Conservation (phyloP, 2,329 filamentous ascomycete species). For the Parastagonospora avenae region DNA sequence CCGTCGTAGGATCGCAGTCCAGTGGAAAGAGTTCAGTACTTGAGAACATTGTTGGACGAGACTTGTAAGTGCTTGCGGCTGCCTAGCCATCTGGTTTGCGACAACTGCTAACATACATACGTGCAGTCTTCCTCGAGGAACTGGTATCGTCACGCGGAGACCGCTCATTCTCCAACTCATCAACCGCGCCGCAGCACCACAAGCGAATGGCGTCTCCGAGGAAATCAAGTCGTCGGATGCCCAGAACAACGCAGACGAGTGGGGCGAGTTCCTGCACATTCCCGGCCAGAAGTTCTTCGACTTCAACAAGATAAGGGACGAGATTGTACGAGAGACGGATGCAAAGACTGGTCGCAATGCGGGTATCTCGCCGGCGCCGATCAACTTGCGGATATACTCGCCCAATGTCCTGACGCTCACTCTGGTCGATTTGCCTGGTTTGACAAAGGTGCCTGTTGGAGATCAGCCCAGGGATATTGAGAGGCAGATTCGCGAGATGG, state of each 20-base stretch:
- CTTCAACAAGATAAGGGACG: conserved; percentile 97
- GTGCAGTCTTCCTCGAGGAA: conserved; percentile 87
- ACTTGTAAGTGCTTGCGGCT: conserved; percentile 74
- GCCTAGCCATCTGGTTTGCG: conserved; percentile 1
- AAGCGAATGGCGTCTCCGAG: conserved; percentile 70
- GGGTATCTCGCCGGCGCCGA: conserved; percentile 93
- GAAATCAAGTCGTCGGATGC: conserved; percentile 75
- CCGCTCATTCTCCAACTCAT: conserved; percentile 97
- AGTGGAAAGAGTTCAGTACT: conserved; percentile 99
- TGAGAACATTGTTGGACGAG: conserved; percentile 97
- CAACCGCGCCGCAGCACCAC: conserved; percentile 70
- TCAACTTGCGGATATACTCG: conserved; percentile 98
- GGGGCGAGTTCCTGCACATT: conserved; percentile 98
- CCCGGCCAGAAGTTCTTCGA: conserved; percentile 97
- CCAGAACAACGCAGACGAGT: conserved; percentile 91
- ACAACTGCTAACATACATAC: conserved; percentile 29
- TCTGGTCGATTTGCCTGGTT: conserved; percentile 90
- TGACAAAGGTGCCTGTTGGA: conserved; percentile 95
- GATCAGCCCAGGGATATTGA: conserved; percentile 97
- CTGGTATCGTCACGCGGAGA: conserved; percentile 94
- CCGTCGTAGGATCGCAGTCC: conserved; percentile 96
- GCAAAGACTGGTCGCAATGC: conserved; percentile 95
- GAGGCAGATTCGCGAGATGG: conserved; percentile 96
- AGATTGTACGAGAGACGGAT: conserved; percentile 96
- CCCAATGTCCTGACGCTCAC: conserved; percentile 97